phyloP scores from a whole-genome alignment of 73 alveolate genomes.

The Tetrahymena elliotti region DNA sequence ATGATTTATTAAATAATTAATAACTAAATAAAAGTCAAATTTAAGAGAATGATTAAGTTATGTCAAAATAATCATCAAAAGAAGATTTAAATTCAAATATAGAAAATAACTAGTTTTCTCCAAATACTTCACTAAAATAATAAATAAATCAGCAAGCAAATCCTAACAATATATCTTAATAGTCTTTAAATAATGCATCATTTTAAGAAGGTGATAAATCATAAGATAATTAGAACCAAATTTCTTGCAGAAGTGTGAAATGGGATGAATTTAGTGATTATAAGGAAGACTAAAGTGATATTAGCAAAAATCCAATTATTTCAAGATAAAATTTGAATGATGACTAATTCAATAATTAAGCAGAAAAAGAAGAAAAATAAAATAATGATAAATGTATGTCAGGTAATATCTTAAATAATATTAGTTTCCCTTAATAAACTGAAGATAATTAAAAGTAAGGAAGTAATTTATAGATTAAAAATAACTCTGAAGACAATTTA shows the following conservation, averaged over 20 bases:
- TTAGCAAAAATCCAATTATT: neutral
- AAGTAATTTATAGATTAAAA: no score
- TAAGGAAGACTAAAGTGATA: neutral
- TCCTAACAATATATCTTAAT: neutral
- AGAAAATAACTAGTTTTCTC: neutral
- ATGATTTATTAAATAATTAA: no score
- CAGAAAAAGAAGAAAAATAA: neutral
- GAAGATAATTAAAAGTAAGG: no score
- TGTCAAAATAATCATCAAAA: neutral
- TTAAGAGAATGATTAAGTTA: no score
- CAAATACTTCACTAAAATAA: neutral
- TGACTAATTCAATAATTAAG: neutral
- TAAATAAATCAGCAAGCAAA: neutral
- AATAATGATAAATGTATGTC: neutral
- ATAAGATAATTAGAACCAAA: neutral
- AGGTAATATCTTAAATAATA: neutral
- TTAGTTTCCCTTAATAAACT: no score
- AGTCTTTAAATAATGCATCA: neutral
- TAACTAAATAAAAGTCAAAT: no score
- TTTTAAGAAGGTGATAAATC: neutral
- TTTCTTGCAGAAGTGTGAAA: neutral
- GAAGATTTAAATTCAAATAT: neutral
- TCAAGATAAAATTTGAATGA: neutral
- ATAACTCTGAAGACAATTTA: no score
- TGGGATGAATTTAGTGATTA: neutral